Base-by-base conservation (phyloP, 73 alveolate species). In the Symbiodinium pilosum region DNA sequence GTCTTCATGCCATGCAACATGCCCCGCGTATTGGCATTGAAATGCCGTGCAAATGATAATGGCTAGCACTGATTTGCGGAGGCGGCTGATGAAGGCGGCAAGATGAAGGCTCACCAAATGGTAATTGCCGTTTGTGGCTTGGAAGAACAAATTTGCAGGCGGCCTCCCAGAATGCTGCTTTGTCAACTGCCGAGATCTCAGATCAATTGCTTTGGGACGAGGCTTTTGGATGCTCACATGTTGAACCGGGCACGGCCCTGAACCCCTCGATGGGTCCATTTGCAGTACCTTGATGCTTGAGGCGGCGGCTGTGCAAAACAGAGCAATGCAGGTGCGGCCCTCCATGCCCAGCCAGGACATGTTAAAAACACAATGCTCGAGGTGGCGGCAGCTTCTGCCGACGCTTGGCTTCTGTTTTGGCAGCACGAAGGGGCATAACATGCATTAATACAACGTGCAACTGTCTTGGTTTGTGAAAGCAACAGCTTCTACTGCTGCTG, bases 381-480 rank as follows among this genome's bases (percentile, higher is more conserved):
- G 97, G 51, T 69, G 73, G 97, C 97, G 20, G 88, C 87, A 21
- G 97, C 97, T 91, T 91, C 97, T 21, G 97, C 97, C 6, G 97
- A 32, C 18, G 21, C 88, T 30, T 32, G 97, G 81, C 69, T n/a
- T 36, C 21, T 47, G 59, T 47, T 14, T 9, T 64, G 77, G 77
- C 71, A 54, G 71, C 26, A 21, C 69, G 16, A 7, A 47, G n/a
- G n/a, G n/a, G n/a, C n/a, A n/a, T n/a, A n/a, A n/a, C n/a, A n/a
- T n/a, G n/a, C n/a, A n/a, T n/a, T n/a, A n/a, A n/a, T n/a, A n/a
- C n/a, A n/a, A n/a, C n/a, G n/a, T n/a, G n/a, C n/a, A n/a, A n/a
- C n/a, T 16, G 68, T 51, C 28, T 51, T 24, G 68, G 71, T 21
- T 12, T 54, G 71, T 21, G 24, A 54, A 30, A n/a, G n/a, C n/a